phyloP scores from a whole-genome alignment of 1,284 basidiomycete genomes.

The Trichosporon faecale region DNA sequence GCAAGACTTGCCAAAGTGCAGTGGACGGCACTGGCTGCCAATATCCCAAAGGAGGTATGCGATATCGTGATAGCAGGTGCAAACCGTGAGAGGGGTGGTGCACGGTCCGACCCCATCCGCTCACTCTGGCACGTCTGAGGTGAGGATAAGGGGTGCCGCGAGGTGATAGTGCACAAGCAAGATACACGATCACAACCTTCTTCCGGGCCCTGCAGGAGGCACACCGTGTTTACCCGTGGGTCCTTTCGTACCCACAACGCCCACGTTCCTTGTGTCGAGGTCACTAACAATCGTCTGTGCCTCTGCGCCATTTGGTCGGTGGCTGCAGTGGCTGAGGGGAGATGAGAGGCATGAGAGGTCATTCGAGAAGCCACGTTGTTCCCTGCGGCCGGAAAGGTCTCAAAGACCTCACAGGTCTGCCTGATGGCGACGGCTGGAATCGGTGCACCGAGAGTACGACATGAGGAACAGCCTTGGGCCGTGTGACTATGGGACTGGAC shows the following conservation, averaged over 20 bases:
- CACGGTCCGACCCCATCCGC: not conserved
- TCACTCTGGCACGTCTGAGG: not conserved
- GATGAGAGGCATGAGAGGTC: conserved; percentile 35
- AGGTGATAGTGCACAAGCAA: not conserved
- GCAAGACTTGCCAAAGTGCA: too few species aligned
- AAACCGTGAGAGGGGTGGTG: not conserved
- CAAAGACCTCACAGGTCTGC: not conserved
- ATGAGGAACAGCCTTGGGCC: not conserved
- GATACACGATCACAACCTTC: not conserved
- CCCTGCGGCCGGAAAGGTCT: not conserved
- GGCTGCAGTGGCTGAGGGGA: conserved; percentile 44
- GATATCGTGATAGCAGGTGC: not conserved
- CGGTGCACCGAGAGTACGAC: not conserved
- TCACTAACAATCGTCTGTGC: not conserved
- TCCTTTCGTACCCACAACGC: not conserved
- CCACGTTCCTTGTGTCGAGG: not conserved
- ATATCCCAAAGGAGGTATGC: not conserved
- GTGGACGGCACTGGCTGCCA: not conserved
- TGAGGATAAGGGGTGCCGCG: not conserved
- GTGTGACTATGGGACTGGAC: not conserved
- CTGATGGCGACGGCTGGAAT: not conserved
- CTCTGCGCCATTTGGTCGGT: conserved; percentile 18
- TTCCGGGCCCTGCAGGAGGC: not conserved
- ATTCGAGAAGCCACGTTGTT: conserved; percentile 17
- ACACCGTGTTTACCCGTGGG: not conserved